Conservation (phyloP, 2,329 filamentous ascomycete genomes). For the Fusarium foetens region DNA sequence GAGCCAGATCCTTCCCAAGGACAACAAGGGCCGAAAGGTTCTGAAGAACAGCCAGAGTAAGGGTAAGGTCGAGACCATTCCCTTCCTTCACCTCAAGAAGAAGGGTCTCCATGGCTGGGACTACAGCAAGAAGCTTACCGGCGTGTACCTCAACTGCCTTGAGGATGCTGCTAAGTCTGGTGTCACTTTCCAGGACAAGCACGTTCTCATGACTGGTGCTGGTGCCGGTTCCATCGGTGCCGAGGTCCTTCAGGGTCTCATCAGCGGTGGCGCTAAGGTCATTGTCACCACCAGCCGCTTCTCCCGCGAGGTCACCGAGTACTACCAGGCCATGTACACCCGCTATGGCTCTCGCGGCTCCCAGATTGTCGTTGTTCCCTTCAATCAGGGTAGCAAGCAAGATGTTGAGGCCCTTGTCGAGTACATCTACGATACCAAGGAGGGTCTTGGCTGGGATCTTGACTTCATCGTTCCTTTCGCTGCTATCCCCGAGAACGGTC, state of each 20-base stretch:
- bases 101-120: conserved; percentile 96
- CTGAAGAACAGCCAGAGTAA: conserved; percentile 70
- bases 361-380: conserved; percentile 96
- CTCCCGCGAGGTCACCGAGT: conserved; percentile 97
- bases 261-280: conserved; percentile 96
- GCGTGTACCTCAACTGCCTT: conserved; percentile 89
- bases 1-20: conserved; percentile 92
- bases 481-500: conserved; percentile 96
- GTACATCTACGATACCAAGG: conserved; percentile 97
- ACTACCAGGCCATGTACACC: conserved; percentile 99
- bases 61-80: conserved; percentile 96
- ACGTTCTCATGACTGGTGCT: conserved; percentile 97
- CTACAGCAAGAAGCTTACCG: conserved; percentile 98
- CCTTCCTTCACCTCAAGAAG: conserved; percentile 96
- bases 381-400: conserved; percentile 99
- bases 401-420: conserved; percentile 93
- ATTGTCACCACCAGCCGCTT: conserved; percentile 96
- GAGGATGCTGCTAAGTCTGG: conserved; percentile 88
- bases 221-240: conserved; percentile 98
- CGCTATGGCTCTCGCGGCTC: conserved; percentile 93
- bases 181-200: conserved; percentile 93
- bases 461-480: conserved; percentile 97
- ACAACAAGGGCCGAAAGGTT: conserved; percentile 73
- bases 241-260: conserved; percentile 93
- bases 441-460: conserved; percentile 96